These are phyloP conservation scores for Coemansia interrupta DNA, from an alignment of 192 early-diverging fungal genomes.

Conservation along the genomic window DNA sequence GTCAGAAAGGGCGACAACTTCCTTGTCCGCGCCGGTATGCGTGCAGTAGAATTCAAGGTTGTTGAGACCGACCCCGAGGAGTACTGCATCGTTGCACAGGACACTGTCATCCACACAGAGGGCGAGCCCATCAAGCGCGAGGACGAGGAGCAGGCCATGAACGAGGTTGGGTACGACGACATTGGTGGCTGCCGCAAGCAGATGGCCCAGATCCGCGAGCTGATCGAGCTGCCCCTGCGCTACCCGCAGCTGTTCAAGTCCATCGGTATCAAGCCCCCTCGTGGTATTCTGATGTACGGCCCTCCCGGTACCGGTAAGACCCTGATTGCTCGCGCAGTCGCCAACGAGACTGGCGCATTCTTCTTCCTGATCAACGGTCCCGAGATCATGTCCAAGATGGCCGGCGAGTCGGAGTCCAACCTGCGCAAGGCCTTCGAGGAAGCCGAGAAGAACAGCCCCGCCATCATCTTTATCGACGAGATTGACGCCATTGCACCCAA, in stretches of 20 bases:
- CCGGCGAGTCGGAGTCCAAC: constrained; percentile 96
- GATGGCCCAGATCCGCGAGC: constrained; percentile 98
- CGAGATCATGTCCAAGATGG: constrained; percentile 99
- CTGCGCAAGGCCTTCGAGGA: constrained; percentile 98
- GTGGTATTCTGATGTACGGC: constrained; percentile 96
- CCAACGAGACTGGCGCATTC: constrained; percentile 99
- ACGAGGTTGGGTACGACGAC: constrained; percentile 96
- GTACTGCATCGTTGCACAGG: constrained; percentile 97
- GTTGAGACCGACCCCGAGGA: constrained; percentile 91
- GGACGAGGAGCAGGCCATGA: constrained; percentile 91
- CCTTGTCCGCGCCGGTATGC: constrained; percentile 92
- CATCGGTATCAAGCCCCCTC: constrained; percentile 98
- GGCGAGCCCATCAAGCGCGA: constrained; percentile 99
- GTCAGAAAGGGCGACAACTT: constrained; percentile 94
- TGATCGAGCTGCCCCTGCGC: constrained; percentile 94
- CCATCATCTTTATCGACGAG: constrained; percentile 99
- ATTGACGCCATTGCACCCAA: constrained; percentile 99
- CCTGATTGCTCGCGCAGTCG: constrained; percentile 95
- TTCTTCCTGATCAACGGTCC: constrained; percentile 99
- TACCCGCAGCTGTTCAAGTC: constrained; percentile 99
- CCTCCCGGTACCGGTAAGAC: constrained; percentile 99
- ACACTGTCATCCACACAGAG: constrained; percentile 97
- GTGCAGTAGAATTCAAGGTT: constrained; percentile 98
- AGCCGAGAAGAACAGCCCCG: constrained; percentile 94
- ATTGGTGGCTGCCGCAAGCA: constrained; percentile 98